These are phyloP conservation scores for Mucor piriformis DNA, from an alignment of 371 early-diverging fungal species.

Conservation along the genomic window DNA sequence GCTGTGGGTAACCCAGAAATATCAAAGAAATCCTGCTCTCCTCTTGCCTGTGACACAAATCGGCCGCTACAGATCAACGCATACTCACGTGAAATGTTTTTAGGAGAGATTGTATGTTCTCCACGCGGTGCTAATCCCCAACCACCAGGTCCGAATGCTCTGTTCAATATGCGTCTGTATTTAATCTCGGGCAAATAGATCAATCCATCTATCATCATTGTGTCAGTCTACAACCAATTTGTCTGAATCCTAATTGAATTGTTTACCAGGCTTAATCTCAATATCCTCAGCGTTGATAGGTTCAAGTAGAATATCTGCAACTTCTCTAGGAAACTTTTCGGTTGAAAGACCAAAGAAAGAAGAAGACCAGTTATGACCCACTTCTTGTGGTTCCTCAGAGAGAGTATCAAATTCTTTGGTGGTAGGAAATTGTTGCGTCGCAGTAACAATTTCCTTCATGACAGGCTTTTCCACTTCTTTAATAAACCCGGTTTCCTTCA, in stretches of 20 bases:
- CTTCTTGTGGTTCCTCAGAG: slow-evolving; percentile 6
- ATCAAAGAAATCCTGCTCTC: slow-evolving; percentile 92
- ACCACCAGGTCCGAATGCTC: slow-evolving; percentile 95
- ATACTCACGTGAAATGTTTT: slow-evolving; percentile 89
- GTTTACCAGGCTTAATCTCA: slow-evolving; percentile 88
- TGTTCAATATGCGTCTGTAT: slow-evolving; percentile 91
- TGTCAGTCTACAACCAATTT: background rate
- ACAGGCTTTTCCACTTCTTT: background rate
- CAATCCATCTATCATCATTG: slow-evolving; percentile 74
- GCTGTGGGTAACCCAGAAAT: slow-evolving; percentile 79
- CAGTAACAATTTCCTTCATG: background rate
- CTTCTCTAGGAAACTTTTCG: slow-evolving; percentile 73
- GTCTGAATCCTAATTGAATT: background rate
- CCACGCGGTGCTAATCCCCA: slow-evolving; percentile 94
- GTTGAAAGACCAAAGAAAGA: slow-evolving; percentile 75
- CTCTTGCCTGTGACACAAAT: slow-evolving; percentile 91
- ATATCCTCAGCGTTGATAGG: slow-evolving; percentile 77
- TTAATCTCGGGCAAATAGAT: slow-evolving; percentile 96
- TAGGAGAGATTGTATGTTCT: slow-evolving; percentile 80
- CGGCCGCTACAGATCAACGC: slow-evolving; percentile 86
- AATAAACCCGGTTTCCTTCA: background rate
- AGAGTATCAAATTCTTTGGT: slow-evolving; percentile 23
- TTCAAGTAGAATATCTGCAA: slow-evolving; percentile 73
- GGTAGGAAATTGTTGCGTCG: slow-evolving; percentile 14
- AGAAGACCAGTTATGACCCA: slow-evolving; percentile 65